Evolutionary conservation across 331 rosid genomes (phyloP), one percentile per base, ranked within the genome.

Genomic region (Cucumis variabilis): DNA sequence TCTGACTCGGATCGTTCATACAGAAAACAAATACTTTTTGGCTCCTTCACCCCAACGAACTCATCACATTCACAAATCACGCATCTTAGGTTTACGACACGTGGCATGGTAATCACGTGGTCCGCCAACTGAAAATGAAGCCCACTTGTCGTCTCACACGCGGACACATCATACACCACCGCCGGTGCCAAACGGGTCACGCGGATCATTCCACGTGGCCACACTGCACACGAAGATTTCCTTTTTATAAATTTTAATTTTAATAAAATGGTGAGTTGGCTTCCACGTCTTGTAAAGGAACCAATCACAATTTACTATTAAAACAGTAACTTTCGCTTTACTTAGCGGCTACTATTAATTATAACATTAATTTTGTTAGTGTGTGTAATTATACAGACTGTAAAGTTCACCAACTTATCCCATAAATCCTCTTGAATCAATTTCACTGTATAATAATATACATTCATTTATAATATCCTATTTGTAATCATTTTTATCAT

Each of bases 81-180:
- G 92, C 92, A 89, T 62, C 88, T 86, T 91, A 12, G 77, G 46
- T 11, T 79, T 67, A 87, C 87, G 89, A 90, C 93, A 90, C 91
- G 94, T 91, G 92, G 86, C 24, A 85, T 79, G 50, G 0, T 0
- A 0, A 81, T 85, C 96, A 89, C 90, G 90, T 92, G 95, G 55
- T 30, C 27, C 87, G 30, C 85, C 86, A 37, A 75, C 81, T 14
- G 46, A 25, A 27, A 30, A 37, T 82, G 58, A 70, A 82, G 80
- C 70, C 85, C 60, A 74, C 14, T 78, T 90, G 92, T 92, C 89
- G 87, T 89, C n/a, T 44, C n/a, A 24, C 87, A 87, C 86, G 90
- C 83, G 75, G 91, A 76, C 80, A 55, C 27, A 84, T 85, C 80
- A 25, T 50, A 83, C 46, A 19, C 14, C 88, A 8, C 12, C 60